Conservation (phyloP, 371 early-diverging fungal species). For the Mucor circinelloides region DNA sequence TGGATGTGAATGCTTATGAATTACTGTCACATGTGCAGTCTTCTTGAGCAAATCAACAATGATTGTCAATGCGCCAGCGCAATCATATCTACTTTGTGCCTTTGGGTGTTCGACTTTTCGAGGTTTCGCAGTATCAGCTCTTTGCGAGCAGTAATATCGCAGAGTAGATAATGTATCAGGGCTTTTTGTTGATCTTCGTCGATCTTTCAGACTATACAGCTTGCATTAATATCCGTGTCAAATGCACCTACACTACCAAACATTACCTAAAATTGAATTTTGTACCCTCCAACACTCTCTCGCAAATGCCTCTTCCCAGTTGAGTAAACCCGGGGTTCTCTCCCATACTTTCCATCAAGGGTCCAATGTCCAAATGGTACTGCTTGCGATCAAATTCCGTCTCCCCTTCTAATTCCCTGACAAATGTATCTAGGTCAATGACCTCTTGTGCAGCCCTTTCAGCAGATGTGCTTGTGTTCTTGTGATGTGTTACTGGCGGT, state of each 20-base stretch:
- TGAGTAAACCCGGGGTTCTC: conserved; percentile 42
- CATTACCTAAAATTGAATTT: conserved; percentile 53
- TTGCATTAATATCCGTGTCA: background rate
- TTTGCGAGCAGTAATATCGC: conserved; percentile 54
- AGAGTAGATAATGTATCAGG: conserved; percentile 50
- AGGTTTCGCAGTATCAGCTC: conserved; percentile 50
- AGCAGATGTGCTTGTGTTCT: background rate
- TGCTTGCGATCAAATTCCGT: conserved; percentile 46
- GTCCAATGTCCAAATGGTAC: conserved; percentile 41
- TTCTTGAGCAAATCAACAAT: conserved; percentile 49
- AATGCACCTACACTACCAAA: background rate
- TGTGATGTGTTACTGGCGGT: background rate
- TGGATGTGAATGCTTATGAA: conserved; percentile 50
- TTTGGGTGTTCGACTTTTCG: conserved; percentile 51
- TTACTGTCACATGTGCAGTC: conserved; percentile 49
- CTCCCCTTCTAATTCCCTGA: conserved; percentile 36
- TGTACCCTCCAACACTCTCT: conserved; percentile 46
- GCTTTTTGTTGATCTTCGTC: conserved; percentile 47
- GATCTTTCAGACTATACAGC: conserved; percentile 45
- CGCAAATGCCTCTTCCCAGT: conserved; percentile 50
- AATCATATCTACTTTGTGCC: conserved; percentile 43
- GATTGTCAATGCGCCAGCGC: conserved; percentile 53
- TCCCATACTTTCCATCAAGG: conserved; percentile 33
- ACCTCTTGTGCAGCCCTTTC: conserved; percentile 13
- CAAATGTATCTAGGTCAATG: conserved; percentile 37